These are phyloP conservation scores for Begonia loranthoides DNA, from an alignment of 306 rosid genomes.

Conservation along the genomic window DNA sequence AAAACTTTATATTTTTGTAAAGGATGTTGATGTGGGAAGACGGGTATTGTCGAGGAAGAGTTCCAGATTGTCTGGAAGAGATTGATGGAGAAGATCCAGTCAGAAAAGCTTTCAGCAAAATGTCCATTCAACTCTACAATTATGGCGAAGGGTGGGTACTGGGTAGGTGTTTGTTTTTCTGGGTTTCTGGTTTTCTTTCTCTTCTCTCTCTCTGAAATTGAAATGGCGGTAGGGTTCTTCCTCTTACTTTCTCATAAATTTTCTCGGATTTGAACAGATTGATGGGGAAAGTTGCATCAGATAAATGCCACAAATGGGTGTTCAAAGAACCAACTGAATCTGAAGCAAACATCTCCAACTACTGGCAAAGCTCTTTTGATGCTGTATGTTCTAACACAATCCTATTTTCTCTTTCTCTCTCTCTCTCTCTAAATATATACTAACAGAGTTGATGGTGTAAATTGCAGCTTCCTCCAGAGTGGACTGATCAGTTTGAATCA, in stretches of 20 bases:
- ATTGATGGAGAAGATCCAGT: conserved; percentile 92
- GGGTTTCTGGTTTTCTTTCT: not conserved
- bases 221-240: not conserved
- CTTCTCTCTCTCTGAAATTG: conserved; percentile 7
- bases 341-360: conserved; percentile 92
- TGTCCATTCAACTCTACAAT: conserved; percentile 98
- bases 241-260: too few species aligned
- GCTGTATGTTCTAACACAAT: conserved; percentile 34
- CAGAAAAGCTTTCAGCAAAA: conserved; percentile 91
- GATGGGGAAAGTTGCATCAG: conserved; percentile 99
- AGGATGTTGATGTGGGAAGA: conserved; percentile 99
- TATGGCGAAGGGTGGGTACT: conserved; percentile 99
- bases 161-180: conserved; percentile 47
- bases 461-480: conserved; percentile 97
- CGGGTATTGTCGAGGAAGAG: conserved; percentile 87
- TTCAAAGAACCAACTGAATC: conserved; percentile 96
- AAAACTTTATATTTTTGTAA: conserved; percentile 9
- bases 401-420: too few species aligned
- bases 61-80: conserved; percentile 64
- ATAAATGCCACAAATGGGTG: conserved; percentile 99
- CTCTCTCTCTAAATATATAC: not conserved
- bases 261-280: conserved; percentile 33
- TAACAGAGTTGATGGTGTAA: conserved; percentile 19
- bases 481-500: conserved; percentile 98
- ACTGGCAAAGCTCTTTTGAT: conserved; percentile 99